Base-by-base conservation (phyloP, 495 filamentous ascomycete genomes). In the Neurospora pannonica region DNA sequence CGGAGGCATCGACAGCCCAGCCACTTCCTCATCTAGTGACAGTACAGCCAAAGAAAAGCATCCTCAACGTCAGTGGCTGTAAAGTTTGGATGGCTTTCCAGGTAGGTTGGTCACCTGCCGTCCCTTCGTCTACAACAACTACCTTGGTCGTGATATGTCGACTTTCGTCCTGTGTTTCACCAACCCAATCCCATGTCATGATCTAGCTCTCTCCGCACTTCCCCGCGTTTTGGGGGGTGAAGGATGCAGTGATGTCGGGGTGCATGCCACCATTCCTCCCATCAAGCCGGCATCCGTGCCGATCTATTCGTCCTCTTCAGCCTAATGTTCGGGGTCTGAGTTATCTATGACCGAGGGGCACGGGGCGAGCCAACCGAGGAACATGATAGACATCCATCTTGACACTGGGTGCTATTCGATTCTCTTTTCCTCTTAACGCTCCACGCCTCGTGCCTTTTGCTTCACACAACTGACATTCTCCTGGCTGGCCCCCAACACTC, bases 281-380 rank as follows among this genome's bases (percentile, higher is more conserved):
- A 36, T 17, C 24, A n/a, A 37, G 31, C 60, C 19, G 4, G 17
- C 38, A 34, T 8, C 21, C 8, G 19, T 24, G 21, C 11, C 46
- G 34, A 19, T 46, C 37, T 13, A 72, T 67, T 19, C n/a, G 40
- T 15, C 42, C 19, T 13, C 19, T 74, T 74, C 70, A 76, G 75
- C 71, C 74, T 74, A 73, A 43, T 43, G 0, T 71, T 75, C 75
- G 74, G 77, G 3, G 1, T 21, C 37, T 74, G 72, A 74, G 74
- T 13, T 28, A 77, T 72, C 21, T 69, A 42, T 13, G 72, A 62
- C 75, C 77, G 75, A 76, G 72, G 54, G 38, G 38, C 38, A 38
- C 38, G 38, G 34, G 54, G 28, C n/a, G 2, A 38, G 40, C 6
- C 40, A 43, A 3, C 17, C 17, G 40, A 43, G 40, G 40, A 43